A percentile compares a stretch with the other conserved stretches of the same genome.
phyloP scores from a whole-genome alignment of 352 stramenopile genomes.

The Pythium graminicola region DNA sequence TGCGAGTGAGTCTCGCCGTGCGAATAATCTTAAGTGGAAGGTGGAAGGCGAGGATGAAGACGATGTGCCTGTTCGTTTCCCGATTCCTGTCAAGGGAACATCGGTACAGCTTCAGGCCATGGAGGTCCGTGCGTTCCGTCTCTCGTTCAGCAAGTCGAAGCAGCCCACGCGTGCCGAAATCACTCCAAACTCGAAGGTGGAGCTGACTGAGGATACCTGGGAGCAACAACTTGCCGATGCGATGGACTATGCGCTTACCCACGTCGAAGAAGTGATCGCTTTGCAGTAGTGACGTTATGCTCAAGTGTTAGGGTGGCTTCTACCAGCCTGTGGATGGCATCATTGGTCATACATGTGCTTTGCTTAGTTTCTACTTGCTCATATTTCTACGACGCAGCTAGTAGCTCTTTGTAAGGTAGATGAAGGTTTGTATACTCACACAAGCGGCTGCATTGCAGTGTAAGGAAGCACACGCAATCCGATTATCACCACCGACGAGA shows the following conservation, averaged over 20 bases:
- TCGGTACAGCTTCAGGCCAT: slow-evolving; percentile 81
- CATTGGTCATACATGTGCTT: slow-evolving; percentile 8
- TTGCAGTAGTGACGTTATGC: slow-evolving; percentile 22
- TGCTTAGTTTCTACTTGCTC: background rate
- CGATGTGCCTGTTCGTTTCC: slow-evolving; percentile 14
- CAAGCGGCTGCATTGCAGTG: slow-evolving; percentile 5
- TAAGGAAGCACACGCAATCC: slow-evolving; percentile 3
- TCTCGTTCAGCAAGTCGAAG: slow-evolving; percentile 42
- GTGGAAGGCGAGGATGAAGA: slow-evolving; percentile 25
- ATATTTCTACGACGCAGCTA: too few relatives aligned
- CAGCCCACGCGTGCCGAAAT: background rate
- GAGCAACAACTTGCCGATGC: slow-evolving; percentile 8
- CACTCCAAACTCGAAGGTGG: background rate
- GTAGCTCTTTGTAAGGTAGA: too few relatives aligned
- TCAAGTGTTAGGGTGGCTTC: background rate
- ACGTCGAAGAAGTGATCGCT: slow-evolving; percentile 18
- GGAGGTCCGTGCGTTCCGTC: slow-evolving; percentile 91
- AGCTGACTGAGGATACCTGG: slow-evolving; percentile 19
- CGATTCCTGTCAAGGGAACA: slow-evolving; percentile 44
- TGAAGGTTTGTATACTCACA: background rate
- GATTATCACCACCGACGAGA: slow-evolving; percentile 14
- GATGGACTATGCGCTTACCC: slow-evolving; percentile 1
- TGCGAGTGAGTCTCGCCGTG: slow-evolving; percentile 36
- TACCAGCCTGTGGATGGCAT: slow-evolving; percentile 1
- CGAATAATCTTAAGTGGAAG: slow-evolving; percentile 59